phyloP scores from a whole-genome alignment of 163 green algal genomes.

The Chlamydomonas reinhardtii region DNA sequence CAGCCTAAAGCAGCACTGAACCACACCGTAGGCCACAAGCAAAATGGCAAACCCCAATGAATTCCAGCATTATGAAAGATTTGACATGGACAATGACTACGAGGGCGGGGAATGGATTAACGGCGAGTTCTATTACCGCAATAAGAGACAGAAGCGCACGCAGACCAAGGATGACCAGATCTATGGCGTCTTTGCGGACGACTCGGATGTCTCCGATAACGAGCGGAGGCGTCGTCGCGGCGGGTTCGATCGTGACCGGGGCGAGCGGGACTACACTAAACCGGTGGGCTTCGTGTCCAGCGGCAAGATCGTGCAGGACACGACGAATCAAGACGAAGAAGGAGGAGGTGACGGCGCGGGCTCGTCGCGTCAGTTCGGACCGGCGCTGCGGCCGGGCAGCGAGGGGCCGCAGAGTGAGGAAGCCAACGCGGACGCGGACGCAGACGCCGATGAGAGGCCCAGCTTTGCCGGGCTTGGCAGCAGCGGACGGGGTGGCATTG shows the following conservation, averaged over 20 bases:
- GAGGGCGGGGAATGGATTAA: slow-evolving; percentile 88
- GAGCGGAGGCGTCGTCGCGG: slow-evolving; percentile 32
- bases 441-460: slow-evolving; percentile 1
- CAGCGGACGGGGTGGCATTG: slow-evolving; percentile 2
- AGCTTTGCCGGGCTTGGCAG: slow-evolving; percentile 33
- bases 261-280: slow-evolving; percentile 81
- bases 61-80: slow-evolving; percentile 42
- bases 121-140: slow-evolving; percentile 89
- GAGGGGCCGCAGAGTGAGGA: not conserved
- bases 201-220: slow-evolving; percentile 64
- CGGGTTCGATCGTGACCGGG: slow-evolving; percentile 33
- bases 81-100: slow-evolving; percentile 74
- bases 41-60: slow-evolving; percentile 29
- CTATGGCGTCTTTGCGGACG: slow-evolving; percentile 91
- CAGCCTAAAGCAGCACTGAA: no score
- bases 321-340: slow-evolving; percentile 40
- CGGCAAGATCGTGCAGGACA: slow-evolving; percentile 65
- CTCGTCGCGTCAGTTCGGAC: slow-evolving; percentile 25
- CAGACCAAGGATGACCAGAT: slow-evolving; percentile 89
- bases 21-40: no score
- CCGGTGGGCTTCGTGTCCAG: slow-evolving; percentile 89
- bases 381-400: slow-evolving; percentile 28
- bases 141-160: slow-evolving; percentile 63
- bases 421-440: not conserved
- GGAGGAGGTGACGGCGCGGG: slow-evolving; percentile 14